These are phyloP conservation scores for Gardenia jasminoides DNA, from an alignment of 257 asterid species.

Conservation along the genomic window DNA sequence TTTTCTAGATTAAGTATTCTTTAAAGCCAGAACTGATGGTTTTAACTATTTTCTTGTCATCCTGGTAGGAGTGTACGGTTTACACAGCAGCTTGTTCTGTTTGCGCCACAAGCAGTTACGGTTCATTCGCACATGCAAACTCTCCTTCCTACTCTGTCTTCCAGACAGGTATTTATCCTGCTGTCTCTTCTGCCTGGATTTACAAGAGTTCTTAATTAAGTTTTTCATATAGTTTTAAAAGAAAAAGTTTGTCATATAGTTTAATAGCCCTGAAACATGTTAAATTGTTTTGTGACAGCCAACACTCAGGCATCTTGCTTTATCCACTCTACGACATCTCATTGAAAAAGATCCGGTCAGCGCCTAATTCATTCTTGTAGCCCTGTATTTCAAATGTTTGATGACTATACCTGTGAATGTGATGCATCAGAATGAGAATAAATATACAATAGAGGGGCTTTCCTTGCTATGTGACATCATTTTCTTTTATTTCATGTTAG, in stretches of 20 bases:
- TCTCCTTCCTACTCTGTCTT: slow-evolving; percentile 90
- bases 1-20: not conserved
- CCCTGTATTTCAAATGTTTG: slow-evolving; percentile 18
- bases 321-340: slow-evolving; percentile 93
- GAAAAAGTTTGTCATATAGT: not conserved
- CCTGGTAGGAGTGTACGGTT: slow-evolving; percentile 83
- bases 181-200: not conserved
- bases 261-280: slow-evolving; percentile 26
- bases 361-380: slow-evolving; percentile 14
- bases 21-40: not conserved
- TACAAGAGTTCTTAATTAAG: not conserved
- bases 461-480: not conserved
- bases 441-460: not conserved
- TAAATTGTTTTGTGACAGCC: slow-evolving; percentile 61
- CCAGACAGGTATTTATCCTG: slow-evolving; percentile 77
- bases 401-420: not conserved
- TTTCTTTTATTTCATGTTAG: not conserved
- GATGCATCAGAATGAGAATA: not conserved
- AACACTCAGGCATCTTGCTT: slow-evolving; percentile 83
- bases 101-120: slow-evolving; percentile 95
- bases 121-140: slow-evolving; percentile 90
- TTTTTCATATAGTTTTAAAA: not conserved
- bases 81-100: slow-evolving; percentile 94
- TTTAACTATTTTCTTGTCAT: slow-evolving; percentile 23
- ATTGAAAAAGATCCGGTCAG: slow-evolving; percentile 98